phyloP scores from a whole-genome alignment of 202 grass and related monocot genomes.

The Eragrostis tef region DNA sequence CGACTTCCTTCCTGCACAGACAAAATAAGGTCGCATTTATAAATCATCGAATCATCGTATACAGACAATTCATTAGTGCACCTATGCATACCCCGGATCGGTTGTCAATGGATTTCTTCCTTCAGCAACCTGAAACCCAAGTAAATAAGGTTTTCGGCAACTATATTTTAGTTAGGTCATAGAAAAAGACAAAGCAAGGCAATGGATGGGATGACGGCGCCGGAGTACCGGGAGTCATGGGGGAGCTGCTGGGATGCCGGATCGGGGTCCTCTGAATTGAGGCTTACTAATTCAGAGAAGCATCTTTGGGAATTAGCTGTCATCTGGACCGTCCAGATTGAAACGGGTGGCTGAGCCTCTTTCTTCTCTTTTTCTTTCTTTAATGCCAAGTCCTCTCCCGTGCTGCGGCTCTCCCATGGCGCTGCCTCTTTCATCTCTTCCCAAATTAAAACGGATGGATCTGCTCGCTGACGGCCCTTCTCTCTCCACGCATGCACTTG shows the following conservation, averaged over 20 bases:
- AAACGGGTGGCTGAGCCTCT: no score
- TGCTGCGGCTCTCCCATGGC: no score
- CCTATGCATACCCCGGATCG: conserved; percentile 70
- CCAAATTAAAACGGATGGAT: no score
- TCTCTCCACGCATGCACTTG: no score
- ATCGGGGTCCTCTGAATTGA: no score
- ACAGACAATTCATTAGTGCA: background rate
- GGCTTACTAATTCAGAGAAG: no score
- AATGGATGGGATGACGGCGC: conserved; percentile 27
- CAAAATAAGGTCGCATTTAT: conserved; percentile 23
- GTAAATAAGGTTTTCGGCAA: conserved; percentile 26
- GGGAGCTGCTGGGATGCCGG: conserved; percentile 45
- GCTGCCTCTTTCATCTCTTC: no score
- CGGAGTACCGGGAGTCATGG: conserved; percentile 52
- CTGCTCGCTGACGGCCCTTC: no score
- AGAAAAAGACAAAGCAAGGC: conserved; percentile 3
- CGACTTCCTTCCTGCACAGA: conserved; percentile 64
- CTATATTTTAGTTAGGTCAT: conserved; percentile 22
- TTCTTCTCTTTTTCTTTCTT: no score
- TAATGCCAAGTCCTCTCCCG: no score
- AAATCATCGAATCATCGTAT: background rate
- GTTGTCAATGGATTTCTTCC: conserved; percentile 66
- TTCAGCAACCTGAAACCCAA: conserved; percentile 72
- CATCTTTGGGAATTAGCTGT: no score
- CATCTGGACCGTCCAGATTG: no score